Evolutionary conservation across 805 yeast genomes (phyloP), one percentile per base, ranked within the genome.

Genomic region (Saccharomycopsis guyanensis): DNA sequence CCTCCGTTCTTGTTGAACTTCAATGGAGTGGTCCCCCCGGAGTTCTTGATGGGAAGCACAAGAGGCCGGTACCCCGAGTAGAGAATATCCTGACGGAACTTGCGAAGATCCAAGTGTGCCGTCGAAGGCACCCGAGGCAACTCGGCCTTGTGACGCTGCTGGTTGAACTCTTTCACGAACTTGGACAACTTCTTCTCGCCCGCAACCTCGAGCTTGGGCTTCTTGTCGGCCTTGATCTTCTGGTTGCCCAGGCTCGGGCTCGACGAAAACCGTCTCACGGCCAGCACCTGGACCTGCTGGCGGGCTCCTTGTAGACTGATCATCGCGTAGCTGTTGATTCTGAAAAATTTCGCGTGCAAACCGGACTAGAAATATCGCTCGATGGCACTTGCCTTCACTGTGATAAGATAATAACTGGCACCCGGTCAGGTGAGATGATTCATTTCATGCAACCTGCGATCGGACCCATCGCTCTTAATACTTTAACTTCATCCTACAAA

Each of bases 41-140:
- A 45, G 22, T 35, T 37, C 16, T 44, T 42, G 20, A 47, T 32
- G 4, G 53, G 53, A 20, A 50, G 35, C 34, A 44, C 27, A 10
- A 50, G 38, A 3, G 53, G 53, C 22, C 53, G 31, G 37, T 50
- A 50, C 2, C 53, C 53, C 7, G 40, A 31, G 33, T 40, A 50
- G 7, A 50, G 42, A 31, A 47, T 45, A 31, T 47, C 49, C 22
- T 40, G 42, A 25, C 52, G 35, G 40, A 50, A 44, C 40, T 41
- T 44, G 5, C 47, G 19, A 20, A 40, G 23, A 33, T 50, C 51
- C 34, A 50, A 38, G 38, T 50, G 50, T n/a, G 51, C 24, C 3
- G 51, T 50, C 4, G 42, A 32, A 16, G 50, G 46, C 10, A 50
- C 53, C 23, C 41, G 33, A 4, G 53, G 53, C 15, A 42, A 38